Base-by-base conservation (phyloP, 768 basidiomycete species). In the Erythrobasidium yunnanense region DNA sequence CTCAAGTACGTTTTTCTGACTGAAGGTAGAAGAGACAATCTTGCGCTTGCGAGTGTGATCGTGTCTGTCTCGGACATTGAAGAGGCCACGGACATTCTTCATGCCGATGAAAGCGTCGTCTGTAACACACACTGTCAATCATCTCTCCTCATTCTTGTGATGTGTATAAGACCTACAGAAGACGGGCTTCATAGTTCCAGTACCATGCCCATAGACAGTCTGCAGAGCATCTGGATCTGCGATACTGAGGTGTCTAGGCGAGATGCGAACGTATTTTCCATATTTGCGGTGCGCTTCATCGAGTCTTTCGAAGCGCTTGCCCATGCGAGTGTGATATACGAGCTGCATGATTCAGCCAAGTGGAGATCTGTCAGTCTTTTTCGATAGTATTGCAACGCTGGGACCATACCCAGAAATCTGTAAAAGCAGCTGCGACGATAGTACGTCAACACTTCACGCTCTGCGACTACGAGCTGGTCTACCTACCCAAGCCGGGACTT, bases 1-100 rank as follows among this genome's bases (percentile, higher is more conserved):
- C 29, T 30, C 5, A 15, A 1, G 6, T 1, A n/a, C 46, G 35
- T 27, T 15, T 51, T 38, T 55, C 53, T 27, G 68, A 55, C 58
- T 70, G 66, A 69, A 74, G 27, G 65, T 73, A 60, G 49, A 57
- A 0, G 87, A 85, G 50, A 93, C 82, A 67, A 95, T 87, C 78
- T 93, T 93, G 78, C 89, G 84, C 77, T 91, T 93, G 46, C 90
- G 83, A 4, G 87, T 81, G 74, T 93, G 90, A 65, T 89, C 87
- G 18, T 55, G 68, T 18, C 70, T 57, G 68, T 71, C 66, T 27
- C 74, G 63, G 0, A 73, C 74, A 68, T 75, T 76, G 68, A 75
- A 75, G 17, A 76, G 66, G 0, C 74, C 72, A 45, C 77, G 65
- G 33, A 69, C 72, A 30, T 84, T 81, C 32, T 77, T 78, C 65